Percentiles rank a stretch among this genome's conserved stretches.
Conservation (phyloP, 768 basidiomycete species). For the Vishniacozyma victoriae region DNA sequence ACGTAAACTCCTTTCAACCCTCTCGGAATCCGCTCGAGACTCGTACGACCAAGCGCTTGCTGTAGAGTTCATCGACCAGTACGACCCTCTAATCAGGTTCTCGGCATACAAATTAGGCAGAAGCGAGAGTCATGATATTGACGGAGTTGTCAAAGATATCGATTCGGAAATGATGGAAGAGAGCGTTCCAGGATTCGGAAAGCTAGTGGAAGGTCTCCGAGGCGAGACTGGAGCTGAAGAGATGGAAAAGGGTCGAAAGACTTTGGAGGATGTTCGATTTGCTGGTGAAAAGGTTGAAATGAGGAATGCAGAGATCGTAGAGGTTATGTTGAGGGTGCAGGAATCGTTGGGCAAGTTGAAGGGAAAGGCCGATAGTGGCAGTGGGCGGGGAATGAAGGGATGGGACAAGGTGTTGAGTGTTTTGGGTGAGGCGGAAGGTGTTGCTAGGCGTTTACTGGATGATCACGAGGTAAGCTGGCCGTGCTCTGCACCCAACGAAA, state of each 20-base stretch:
- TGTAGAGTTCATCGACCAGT: constrained; percentile 72
- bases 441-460: constrained; percentile 71
- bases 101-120: constrained; percentile 83
- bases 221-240: constrained; percentile 54
- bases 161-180: constrained; percentile 41
- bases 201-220: constrained; percentile 51
- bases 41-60: constrained; percentile 80
- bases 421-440: constrained; percentile 81
- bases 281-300: constrained; percentile 77
- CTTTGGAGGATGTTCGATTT: constrained; percentile 63
- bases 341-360: constrained; percentile 62
- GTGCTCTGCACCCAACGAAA: neutral
- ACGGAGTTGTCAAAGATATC: constrained; percentile 40
- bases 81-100: constrained; percentile 84
- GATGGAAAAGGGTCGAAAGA: constrained; percentile 54
- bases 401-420: constrained; percentile 80
- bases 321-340: constrained; percentile 75
- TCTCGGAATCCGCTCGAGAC: constrained; percentile 51
- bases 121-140: constrained; percentile 59
- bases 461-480: constrained; percentile 63
- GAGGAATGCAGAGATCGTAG: constrained; percentile 84
- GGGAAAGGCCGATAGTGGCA: constrained; percentile 41
- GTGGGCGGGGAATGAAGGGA: constrained; percentile 59
- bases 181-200: constrained; percentile 68
- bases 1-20: constrained; percentile 55